Evolutionary conservation across 768 basidiomycete genomes (phyloP).

Genomic region (Lactarius psammicola): DNA sequence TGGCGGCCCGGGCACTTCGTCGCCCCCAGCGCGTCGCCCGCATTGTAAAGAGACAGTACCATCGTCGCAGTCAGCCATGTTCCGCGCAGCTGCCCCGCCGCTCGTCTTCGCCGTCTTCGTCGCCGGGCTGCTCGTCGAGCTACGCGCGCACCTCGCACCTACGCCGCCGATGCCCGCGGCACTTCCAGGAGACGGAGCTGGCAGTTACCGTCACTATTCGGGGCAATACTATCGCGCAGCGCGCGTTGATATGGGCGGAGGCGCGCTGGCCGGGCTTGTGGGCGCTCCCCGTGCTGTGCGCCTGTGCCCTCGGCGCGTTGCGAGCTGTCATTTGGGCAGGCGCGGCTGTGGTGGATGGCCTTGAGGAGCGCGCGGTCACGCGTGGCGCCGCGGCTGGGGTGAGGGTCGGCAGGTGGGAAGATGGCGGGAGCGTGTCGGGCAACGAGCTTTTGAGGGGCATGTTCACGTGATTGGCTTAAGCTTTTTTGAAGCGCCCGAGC

Average conservation of each 20-base stretch:
- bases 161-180: neutral
- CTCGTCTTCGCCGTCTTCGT: slow-evolving; percentile 14
- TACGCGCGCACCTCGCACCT: slow-evolving; percentile 10
- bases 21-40: neutral
- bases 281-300: slow-evolving; percentile 17
- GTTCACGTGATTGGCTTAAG: slow-evolving; percentile 14
- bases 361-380: neutral
- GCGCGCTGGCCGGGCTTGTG: slow-evolving; percentile 18
- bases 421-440: slow-evolving; percentile 21
- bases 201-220: neutral
- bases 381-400: neutral
- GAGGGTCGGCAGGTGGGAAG: slow-evolving; percentile 23
- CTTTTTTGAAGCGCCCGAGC: neutral
- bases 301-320: neutral
- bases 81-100: slow-evolving; percentile 13
- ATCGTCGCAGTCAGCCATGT: neutral
- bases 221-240: slow-evolving; percentile 7
- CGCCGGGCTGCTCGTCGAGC: slow-evolving; percentile 15
- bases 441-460: slow-evolving; percentile 16
- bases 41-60: neutral
- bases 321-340: slow-evolving; percentile 2
- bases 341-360: neutral
- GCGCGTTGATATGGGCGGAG: slow-evolving; percentile 22
- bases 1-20: neutral
- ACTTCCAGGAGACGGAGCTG: neutral